Evolutionary conservation across 148 eudicot genomes (phyloP).

Genomic region (Silene uniflora): DNA sequence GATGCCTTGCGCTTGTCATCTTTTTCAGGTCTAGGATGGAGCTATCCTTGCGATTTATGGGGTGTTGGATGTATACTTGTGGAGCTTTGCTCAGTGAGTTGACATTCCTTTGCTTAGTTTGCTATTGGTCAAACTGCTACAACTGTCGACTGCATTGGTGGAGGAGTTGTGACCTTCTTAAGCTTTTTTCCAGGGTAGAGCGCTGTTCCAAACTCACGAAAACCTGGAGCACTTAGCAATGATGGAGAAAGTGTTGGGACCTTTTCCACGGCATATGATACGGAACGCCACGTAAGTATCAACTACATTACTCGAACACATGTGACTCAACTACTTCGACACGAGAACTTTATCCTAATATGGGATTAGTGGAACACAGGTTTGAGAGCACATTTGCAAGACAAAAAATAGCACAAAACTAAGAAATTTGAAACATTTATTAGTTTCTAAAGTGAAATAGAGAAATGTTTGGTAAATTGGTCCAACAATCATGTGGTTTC

Average conservation of each 20-base stretch:
- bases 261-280: constrained; percentile 69
- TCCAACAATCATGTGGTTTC: neutral
- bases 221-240: constrained; percentile 88
- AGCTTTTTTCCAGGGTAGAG: constrained; percentile 56
- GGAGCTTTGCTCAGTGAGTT: constrained; percentile 72
- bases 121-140: constrained; percentile 7
- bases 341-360: too few relatives aligned
- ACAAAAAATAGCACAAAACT: too few relatives aligned
- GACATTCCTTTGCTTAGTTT: neutral
- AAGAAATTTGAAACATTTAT: too few relatives aligned
- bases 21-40: constrained; percentile 80
- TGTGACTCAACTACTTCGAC: too few relatives aligned
- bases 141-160: neutral
- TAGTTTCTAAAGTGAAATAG: too few relatives aligned
- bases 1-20: constrained; percentile 10
- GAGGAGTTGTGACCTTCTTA: constrained; percentile 4
- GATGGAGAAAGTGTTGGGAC: constrained; percentile 89
- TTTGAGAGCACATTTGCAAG: too few relatives aligned
- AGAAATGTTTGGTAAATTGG: too few relatives aligned
- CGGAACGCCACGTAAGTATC: constrained; percentile 56
- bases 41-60: constrained; percentile 87
- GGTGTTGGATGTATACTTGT: constrained; percentile 82
- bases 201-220: constrained; percentile 80
- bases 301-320: neutral
- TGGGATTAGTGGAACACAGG: too few relatives aligned